Conservation (phyloP, 1,139 yeast genomes). For the Kluyveromyces marxianus region DNA sequence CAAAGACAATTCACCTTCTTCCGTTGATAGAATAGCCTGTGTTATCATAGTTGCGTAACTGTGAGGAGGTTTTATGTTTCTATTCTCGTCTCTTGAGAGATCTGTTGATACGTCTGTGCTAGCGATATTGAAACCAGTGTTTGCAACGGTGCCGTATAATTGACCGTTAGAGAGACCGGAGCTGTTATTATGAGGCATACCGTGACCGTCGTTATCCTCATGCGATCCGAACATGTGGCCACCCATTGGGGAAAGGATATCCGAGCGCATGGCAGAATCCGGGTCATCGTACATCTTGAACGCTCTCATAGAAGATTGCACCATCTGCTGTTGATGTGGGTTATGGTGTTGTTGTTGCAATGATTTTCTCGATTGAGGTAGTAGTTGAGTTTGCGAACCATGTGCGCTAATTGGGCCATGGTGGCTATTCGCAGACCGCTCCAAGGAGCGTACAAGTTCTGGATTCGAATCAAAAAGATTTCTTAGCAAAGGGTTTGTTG, state of each 20-base stretch:
- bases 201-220: background rate
- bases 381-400: background rate
- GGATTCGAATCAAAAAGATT: constrained; percentile 9
- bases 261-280: constrained; percentile 1
- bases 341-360: background rate
- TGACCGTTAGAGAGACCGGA: constrained; percentile 6
- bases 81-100: constrained; percentile 80
- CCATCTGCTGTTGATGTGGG: background rate
- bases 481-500: constrained; percentile 17
- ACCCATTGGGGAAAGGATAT: background rate
- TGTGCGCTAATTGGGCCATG: background rate
- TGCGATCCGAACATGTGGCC: background rate
- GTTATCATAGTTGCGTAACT: constrained; percentile 98
- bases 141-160: constrained; percentile 12
- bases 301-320: constrained; percentile 17
- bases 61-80: constrained; percentile 92
- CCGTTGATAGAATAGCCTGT: constrained; percentile 85
- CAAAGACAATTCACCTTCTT: constrained; percentile 80
- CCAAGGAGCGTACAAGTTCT: constrained; percentile 1
- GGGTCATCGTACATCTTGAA: constrained; percentile 25
- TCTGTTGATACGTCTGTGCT: constrained; percentile 30
- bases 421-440: background rate
- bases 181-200: constrained; percentile 2
- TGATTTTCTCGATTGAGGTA: background rate
- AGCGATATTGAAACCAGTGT: constrained; percentile 20